Evolutionary conservation across 306 rosid genomes (phyloP), one percentile per base, ranked within the genome.

Genomic region (Vigna nakashimae): DNA sequence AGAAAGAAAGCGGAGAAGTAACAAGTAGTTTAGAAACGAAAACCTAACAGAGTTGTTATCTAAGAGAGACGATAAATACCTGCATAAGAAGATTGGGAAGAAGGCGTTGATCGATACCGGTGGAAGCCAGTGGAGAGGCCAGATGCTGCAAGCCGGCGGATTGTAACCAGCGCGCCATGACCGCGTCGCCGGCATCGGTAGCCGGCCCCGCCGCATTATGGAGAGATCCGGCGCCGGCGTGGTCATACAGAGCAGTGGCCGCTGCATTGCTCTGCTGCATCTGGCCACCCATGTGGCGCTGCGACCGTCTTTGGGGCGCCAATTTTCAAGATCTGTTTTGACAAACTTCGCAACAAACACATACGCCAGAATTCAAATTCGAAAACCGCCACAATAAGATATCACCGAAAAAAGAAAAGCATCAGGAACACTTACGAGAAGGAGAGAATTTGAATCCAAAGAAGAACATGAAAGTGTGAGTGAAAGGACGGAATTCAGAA

Each of bases 221-320:
- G 82, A 92, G 87, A 22, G 92, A 62, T 74, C 91, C 93, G 55
- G 86, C 84, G 79, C 82, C 85, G 55, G 88, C 83, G 52, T 89
- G 91, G 78, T 94, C 95, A 82, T 90, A 91, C 81, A 92, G 84
- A 84, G 97, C 90, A 48, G 97, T 85, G 24, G 95, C 97, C 62
- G 97, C 97, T 81, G 98, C 95, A 88, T 91, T 95, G 91, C 89
- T 91, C 92, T 94, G 98, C 90, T 91, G 98, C 98, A 92, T 83
- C 97, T 94, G 98, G 82, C 98, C 98, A 84, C 97, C 97, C 97
- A 92, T 87, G 93, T 88, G 98, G 97, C 98, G 98, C 97, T 92
- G 98, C 57, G 98, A 91, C 56, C 98, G 93, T 76, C 98, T 77
- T 89, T 92, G 98, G 51, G 98, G 98, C 89, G 98, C 98, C 98